Percentiles rank a stretch among this genome's conserved stretches.
Evolutionary conservation across 352 stramenopile genomes (phyloP).

Genomic region (Globisporangium cystogenes): DNA sequence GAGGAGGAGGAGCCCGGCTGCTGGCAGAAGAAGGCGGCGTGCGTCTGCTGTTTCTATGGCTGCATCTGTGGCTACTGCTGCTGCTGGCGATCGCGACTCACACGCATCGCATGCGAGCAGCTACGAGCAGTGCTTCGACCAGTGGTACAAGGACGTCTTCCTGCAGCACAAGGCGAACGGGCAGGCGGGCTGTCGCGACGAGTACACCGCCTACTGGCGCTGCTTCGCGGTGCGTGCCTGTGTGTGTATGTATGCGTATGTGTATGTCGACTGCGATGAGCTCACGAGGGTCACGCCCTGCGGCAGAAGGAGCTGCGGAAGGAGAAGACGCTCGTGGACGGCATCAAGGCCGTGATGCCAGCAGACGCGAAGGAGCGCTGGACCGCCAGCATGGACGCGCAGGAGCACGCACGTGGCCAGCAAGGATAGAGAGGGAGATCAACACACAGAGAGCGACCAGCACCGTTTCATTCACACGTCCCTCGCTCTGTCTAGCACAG

Average conservation of each 20-base stretch:
- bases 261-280: not conserved
- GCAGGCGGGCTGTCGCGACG: slow-evolving; percentile 65
- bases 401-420: slow-evolving; percentile 2
- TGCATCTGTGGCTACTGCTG: not conserved
- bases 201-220: slow-evolving; percentile 73
- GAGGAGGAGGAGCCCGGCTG: slow-evolving; percentile 37
- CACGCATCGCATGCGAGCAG: slow-evolving; percentile 11
- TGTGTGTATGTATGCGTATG: not conserved
- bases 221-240: slow-evolving; percentile 53
- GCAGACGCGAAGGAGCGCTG: slow-evolving; percentile 50
- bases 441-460: not conserved
- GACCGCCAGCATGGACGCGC: slow-evolving; percentile 8
- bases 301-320: slow-evolving; percentile 57
- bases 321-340: slow-evolving; percentile 47
- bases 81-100: not conserved
- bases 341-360: slow-evolving; percentile 66
- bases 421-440: slow-evolving; percentile 5
- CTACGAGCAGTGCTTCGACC: slow-evolving; percentile 85
- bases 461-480: too few species aligned
- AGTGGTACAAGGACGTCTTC: slow-evolving; percentile 85
- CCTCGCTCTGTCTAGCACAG: too few species aligned
- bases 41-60: slow-evolving; percentile 5
- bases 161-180: slow-evolving; percentile 72
- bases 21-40: slow-evolving; percentile 69
- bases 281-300: slow-evolving; percentile 2